phyloP scores from a whole-genome alignment of 2,329 filamentous ascomycete species.

The Didymella sp. region DNA sequence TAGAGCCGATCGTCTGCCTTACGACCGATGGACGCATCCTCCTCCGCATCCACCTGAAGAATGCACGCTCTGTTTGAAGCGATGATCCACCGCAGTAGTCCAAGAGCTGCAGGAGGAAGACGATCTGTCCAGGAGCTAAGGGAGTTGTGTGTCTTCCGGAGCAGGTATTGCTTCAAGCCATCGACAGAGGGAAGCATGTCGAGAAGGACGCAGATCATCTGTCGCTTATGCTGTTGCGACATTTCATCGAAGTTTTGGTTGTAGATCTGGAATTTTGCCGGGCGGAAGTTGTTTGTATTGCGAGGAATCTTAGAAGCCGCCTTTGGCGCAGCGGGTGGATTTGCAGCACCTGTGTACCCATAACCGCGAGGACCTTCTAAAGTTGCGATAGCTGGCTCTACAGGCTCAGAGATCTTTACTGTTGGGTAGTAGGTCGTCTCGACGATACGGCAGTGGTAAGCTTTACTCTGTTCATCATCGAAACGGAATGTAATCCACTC shows the following conservation, averaged over 20 bases:
- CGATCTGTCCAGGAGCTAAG: conserved; percentile 62
- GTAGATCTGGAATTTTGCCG: conserved; percentile 56
- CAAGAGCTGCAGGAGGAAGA: conserved; percentile 70
- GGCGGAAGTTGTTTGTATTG: conserved; percentile 34
- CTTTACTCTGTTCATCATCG: conserved; percentile 20
- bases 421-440: conserved; percentile 56
- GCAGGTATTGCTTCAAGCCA: conserved; percentile 62
- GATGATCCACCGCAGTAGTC: conserved; percentile 83
- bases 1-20: conserved; percentile 62
- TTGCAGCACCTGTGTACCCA: not conserved
- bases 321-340: not conserved
- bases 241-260: conserved; percentile 66
- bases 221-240: conserved; percentile 53
- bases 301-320: not conserved
- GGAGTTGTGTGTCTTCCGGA: conserved; percentile 47
- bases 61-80: conserved; percentile 90
- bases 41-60: conserved; percentile 68
- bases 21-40: conserved; percentile 24
- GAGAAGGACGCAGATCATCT: conserved; percentile 61
- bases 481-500: conserved; percentile 60
- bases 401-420: conserved; percentile 44
- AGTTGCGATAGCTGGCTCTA: conserved; percentile 21
- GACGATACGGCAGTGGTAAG: conserved; percentile 59
- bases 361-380: not conserved
- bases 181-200: conserved; percentile 67